Conservation (phyloP, 108 stramenopile genomes). For the Nannochloropsis oceanica region DNA sequence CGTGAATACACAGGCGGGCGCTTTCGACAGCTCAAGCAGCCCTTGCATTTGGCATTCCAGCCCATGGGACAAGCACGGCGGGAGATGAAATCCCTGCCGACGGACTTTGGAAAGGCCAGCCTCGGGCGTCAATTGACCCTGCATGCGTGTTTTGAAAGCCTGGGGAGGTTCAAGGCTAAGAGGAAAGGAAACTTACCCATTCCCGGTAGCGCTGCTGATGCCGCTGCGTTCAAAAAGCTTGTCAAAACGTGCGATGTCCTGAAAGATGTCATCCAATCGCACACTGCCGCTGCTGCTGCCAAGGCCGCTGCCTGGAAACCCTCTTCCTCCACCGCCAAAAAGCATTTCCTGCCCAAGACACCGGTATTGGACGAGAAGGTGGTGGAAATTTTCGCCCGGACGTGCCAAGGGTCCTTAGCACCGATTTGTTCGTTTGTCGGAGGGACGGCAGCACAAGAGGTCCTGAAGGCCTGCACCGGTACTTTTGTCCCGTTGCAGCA, state of each 20-base stretch:
- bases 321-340: neutral
- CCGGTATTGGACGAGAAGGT: neutral
- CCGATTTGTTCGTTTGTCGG: slow-evolving; percentile 91
- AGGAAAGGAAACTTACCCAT: slow-evolving; percentile 47
- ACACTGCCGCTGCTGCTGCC: neutral
- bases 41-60: neutral
- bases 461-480: slow-evolving; percentile 91
- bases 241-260: neutral
- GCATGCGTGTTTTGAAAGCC: slow-evolving; percentile 64
- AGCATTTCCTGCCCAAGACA: neutral
- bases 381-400: neutral
- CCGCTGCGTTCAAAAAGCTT: slow-evolving; percentile 9
- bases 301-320: neutral
- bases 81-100: neutral
- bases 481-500: slow-evolving; percentile 89
- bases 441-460: slow-evolving; percentile 96
- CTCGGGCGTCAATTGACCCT: slow-evolving; percentile 26
- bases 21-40: slow-evolving; percentile 15
- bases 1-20: neutral
- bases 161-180: slow-evolving; percentile 39
- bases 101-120: neutral
- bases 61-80: neutral
- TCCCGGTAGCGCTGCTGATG: slow-evolving; percentile 50
- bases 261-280: neutral
- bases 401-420: slow-evolving; percentile 48